phyloP scores from a whole-genome alignment of 768 basidiomycete species.

The Phylloporus arenicola region DNA sequence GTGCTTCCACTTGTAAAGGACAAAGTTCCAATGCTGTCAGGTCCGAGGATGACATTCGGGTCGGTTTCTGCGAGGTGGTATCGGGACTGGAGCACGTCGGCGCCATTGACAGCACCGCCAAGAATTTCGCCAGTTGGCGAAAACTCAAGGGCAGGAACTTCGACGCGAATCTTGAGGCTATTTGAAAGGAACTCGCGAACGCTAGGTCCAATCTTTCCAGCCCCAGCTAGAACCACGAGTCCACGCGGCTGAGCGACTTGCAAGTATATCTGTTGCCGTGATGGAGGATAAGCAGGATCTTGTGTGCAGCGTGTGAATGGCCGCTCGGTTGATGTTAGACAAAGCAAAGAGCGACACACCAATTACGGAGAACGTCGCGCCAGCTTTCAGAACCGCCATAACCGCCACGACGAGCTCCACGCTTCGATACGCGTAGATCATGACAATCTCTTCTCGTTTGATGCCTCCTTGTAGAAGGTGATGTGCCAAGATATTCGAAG shows the following conservation, averaged over 20 bases:
- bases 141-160: slow-evolving; percentile 85
- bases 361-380: slow-evolving; percentile 95
- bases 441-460: slow-evolving; percentile 91
- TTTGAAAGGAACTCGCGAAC: slow-evolving; percentile 79
- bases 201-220: slow-evolving; percentile 70
- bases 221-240: slow-evolving; percentile 84
- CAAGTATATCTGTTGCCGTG: slow-evolving; percentile 89
- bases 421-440: slow-evolving; percentile 94
- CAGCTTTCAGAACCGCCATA: slow-evolving; percentile 93
- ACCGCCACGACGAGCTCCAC: slow-evolving; percentile 97
- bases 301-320: background rate
- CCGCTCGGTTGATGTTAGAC: background rate
- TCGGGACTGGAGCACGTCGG: slow-evolving; percentile 60
- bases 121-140: slow-evolving; percentile 54
- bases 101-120: slow-evolving; percentile 50
- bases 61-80: slow-evolving; percentile 57
- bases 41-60: slow-evolving; percentile 82
- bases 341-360: slow-evolving; percentile 45
- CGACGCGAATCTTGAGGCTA: slow-evolving; percentile 80
- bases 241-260: slow-evolving; percentile 89
- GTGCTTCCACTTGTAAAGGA: slow-evolving; percentile 98
- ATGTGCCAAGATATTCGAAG: slow-evolving; percentile 87
- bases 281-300: slow-evolving; percentile 97
- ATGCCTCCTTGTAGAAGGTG: slow-evolving; percentile 82
- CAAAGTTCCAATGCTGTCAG: slow-evolving; percentile 89